A percentile compares a stretch with the other conserved stretches of the same genome.
These are phyloP conservation scores for Aspergillus mulundensis DNA, from an alignment of 495 filamentous ascomycete genomes.

Conservation along the genomic window DNA sequence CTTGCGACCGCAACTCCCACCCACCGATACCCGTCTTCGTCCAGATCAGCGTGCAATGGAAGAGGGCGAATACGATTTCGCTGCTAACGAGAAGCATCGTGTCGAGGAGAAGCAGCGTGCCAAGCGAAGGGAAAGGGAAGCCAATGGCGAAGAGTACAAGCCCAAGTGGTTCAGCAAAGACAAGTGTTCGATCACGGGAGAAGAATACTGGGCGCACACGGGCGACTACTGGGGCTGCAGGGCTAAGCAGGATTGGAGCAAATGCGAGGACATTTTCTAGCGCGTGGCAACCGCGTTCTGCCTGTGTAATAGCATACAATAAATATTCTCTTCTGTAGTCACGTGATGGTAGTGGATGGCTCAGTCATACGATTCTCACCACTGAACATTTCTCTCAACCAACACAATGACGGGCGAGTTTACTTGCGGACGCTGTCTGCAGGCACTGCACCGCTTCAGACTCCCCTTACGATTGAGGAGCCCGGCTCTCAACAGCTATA, in stretches of 20 bases:
- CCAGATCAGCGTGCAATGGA: constrained; percentile 99
- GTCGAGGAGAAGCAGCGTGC: constrained; percentile 91
- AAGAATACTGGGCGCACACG: constrained; percentile 85
- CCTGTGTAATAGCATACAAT: too few relatives aligned
- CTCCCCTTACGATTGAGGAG: too few relatives aligned
- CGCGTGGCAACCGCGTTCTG: too few relatives aligned
- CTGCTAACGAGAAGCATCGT: constrained; percentile 89
- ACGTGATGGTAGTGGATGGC: too few relatives aligned
- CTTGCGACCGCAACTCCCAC: constrained; percentile 69
- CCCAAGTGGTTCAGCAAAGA: constrained; percentile 82
- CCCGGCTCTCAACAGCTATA: too few relatives aligned
- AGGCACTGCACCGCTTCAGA: constrained; percentile 36
- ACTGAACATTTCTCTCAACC: not conserved
- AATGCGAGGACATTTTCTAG: constrained; percentile 68
- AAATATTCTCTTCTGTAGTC: too few relatives aligned
- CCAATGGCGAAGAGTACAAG: constrained; percentile 70
- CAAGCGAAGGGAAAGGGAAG: constrained; percentile 67
- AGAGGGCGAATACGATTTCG: constrained; percentile 89
- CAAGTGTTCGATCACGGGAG: constrained; percentile 72
- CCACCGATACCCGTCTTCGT: constrained; percentile 84
- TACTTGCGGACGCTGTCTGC: constrained; percentile 42
- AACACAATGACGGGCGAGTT: constrained; percentile 39
- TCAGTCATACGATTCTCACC: too few relatives aligned
- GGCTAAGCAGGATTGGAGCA: constrained; percentile 49
- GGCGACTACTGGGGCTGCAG: constrained; percentile 77